These are phyloP conservation scores for Debaryomyces tyrocola DNA, from an alignment of 805 yeast genomes.

Conservation along the genomic window DNA sequence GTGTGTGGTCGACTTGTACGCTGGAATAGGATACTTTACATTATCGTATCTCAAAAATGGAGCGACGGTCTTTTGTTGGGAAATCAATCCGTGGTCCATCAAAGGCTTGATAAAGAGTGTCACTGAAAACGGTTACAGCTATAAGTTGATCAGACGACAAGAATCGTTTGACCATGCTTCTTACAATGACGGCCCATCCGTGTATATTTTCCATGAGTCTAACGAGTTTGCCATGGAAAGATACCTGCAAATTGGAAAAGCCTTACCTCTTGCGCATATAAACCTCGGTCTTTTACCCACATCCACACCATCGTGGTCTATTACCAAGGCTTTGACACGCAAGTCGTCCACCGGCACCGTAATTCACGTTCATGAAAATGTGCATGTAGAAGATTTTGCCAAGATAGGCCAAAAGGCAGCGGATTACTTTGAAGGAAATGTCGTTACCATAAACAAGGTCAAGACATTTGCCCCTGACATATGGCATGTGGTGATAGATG, in stretches of 20 bases:
- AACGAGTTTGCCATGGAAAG: constrained; percentile 54
- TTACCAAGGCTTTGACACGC: constrained; percentile 31
- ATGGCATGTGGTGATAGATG: constrained; percentile 64
- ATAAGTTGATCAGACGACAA: constrained; percentile 25
- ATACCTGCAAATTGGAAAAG: constrained; percentile 17
- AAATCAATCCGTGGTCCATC: constrained; percentile 80
- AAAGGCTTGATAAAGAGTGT: constrained; percentile 67
- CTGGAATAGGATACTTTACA: constrained; percentile 86
- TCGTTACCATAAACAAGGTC: constrained; percentile 55
- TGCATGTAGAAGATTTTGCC: constrained; percentile 44
- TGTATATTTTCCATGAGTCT: constrained; percentile 62
- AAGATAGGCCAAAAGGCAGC: constrained; percentile 22
- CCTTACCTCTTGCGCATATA: constrained; percentile 51
- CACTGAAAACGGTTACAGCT: constrained; percentile 39
- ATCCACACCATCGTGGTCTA: constrained; percentile 61
- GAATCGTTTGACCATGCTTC: constrained; percentile 27
- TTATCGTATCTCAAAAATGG: constrained; percentile 59
- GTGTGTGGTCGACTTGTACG: constrained; percentile 67
- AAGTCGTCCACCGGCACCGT: constrained; percentile 11
- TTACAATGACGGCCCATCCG: constrained; percentile 23
- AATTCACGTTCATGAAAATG: constrained; percentile 78
- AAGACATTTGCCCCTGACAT: constrained; percentile 88
- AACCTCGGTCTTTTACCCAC: constrained; percentile 80
- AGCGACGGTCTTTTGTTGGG: constrained; percentile 74
- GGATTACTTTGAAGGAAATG: constrained; percentile 12